Percentiles rank a stretch among this genome's conserved stretches.
phyloP scores from a whole-genome alignment of 192 early-diverging fungal species.

The Physocladia obscura region DNA sequence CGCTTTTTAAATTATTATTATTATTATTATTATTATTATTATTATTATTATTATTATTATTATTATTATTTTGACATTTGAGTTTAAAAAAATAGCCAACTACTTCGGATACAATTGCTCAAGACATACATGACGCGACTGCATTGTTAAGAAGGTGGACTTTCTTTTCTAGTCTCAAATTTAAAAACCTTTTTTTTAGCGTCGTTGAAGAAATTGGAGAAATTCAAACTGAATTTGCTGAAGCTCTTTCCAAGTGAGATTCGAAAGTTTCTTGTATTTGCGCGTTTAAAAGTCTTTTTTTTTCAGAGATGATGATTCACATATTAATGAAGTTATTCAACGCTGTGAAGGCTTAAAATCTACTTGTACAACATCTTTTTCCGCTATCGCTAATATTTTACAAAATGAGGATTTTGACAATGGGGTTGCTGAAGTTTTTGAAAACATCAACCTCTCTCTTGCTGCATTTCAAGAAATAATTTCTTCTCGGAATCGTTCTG shows the following conservation, averaged over 20 bases:
- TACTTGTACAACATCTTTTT: background rate
- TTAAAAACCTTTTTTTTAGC: background rate
- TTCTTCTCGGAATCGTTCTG: background rate
- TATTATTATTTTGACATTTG: no score
- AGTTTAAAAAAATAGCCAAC: no score
- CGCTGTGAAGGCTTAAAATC: background rate
- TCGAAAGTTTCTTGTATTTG: background rate
- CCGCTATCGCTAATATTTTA: background rate
- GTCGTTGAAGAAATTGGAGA: constrained; percentile 1
- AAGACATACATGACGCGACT: no score
- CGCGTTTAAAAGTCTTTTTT: background rate
- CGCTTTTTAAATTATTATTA: no score
- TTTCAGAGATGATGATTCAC: background rate
- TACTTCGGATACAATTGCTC: no score
- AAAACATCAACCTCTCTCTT: background rate
- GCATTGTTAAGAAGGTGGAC: no score
- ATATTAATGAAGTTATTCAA: background rate
- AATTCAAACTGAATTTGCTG: background rate
- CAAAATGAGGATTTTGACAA: background rate
- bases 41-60: no score
- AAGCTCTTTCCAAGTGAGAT: background rate
- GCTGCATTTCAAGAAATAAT: constrained; percentile 13
- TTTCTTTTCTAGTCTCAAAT: no score
- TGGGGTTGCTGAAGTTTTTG: background rate
- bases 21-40: no score